Evolutionary conservation across 208 protist species (phyloP), one percentile per base, ranked within the genome.

Genomic region (Leishmania mexicana): DNA sequence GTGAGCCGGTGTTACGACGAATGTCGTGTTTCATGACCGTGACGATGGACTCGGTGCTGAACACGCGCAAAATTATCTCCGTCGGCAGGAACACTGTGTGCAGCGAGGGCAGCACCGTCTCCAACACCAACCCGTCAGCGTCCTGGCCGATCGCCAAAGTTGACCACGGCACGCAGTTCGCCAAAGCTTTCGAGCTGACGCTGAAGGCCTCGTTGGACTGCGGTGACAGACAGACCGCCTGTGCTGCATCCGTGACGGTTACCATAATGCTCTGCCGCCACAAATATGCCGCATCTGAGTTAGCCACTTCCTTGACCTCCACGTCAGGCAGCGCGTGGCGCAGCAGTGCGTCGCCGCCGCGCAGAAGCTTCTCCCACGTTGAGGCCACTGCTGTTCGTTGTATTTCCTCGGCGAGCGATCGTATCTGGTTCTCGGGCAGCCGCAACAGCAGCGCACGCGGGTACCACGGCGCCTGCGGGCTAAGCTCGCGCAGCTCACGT

Each of bases 141-240:
- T 89, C 80, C 70, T 88, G 82, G 72, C 83, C 83, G 10, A 86
- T 78, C 60, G 85, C 75, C 62, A 86, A 68, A 54, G 88, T 76
- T 28, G 83, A 79, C 79, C 90, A 94, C 54, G 85, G 83, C 11
- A 83, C 78, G 54, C 90, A 87, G 83, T 93, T 85, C 60, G 84
- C 78, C n/a, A 95, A 71, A 7, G 88, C 88, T 28, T 51, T 62
- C 38, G 78, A 67, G 75, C 87, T 87, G 79, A 94, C 85, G 60
- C 87, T 85, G 79, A 97, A 89, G 60, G 86, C 89, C 77, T 97
- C 91, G 86, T 97, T 95, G 35, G 89, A 91, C 77, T 88, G 78
- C 24, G 94, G 92, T 45, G 93, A 89, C 45, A 97, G 86, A 58
- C 85, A 91, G 68, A 95, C 87, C 19, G 86, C 89, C 67, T 92